Conservation (phyloP, 2,329 filamentous ascomycete species). For the Penicillium sclerotigenum region DNA sequence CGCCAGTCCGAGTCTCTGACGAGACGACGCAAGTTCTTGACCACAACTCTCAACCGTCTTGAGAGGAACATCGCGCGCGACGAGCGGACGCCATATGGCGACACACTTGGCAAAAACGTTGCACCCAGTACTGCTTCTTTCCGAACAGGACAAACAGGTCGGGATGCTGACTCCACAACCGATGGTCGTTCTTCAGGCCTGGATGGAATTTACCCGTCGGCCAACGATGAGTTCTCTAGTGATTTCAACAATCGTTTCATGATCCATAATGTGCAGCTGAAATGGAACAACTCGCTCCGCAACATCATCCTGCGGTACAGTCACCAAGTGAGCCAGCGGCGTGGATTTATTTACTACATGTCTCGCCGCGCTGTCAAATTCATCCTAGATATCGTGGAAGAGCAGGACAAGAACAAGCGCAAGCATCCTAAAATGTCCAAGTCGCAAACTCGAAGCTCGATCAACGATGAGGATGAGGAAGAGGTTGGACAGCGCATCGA, state of each 20-base stretch:
- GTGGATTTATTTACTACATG: slow-evolving; percentile 97
- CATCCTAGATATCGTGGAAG: slow-evolving; percentile 94
- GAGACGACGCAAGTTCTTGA: slow-evolving; percentile 58
- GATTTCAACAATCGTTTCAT: slow-evolving; percentile 99
- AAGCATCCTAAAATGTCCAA: slow-evolving; percentile 37
- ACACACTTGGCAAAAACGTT: slow-evolving; percentile 18
- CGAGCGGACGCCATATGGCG: slow-evolving; percentile 52
- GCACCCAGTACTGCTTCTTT: slow-evolving; percentile 26
- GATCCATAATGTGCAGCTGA: slow-evolving; percentile 93
- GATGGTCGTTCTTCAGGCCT: slow-evolving; percentile 54
- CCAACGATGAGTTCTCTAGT: slow-evolving; percentile 77
- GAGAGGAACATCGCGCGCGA: slow-evolving; percentile 46
- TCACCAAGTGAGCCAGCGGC: slow-evolving; percentile 91
- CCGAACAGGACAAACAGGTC: slow-evolving; percentile 26
- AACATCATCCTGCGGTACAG: slow-evolving; percentile 97
- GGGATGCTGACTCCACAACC: slow-evolving; percentile 45
- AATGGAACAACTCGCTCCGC: slow-evolving; percentile 94
- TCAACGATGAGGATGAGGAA: slow-evolving; percentile 59
- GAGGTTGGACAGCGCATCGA: slow-evolving; percentile 79
- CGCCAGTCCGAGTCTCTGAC: slow-evolving; percentile 57
- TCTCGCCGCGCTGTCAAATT: slow-evolving; percentile 95
- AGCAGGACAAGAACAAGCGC: slow-evolving; percentile 73
- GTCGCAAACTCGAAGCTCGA: slow-evolving; percentile 17
- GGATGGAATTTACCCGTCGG: slow-evolving; percentile 62
- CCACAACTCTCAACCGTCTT: slow-evolving; percentile 56